A percentile compares a stretch with the other conserved stretches of the same genome.
Evolutionary conservation across 2,329 filamentous ascomycete genomes (phyloP).

Genomic region (Colletotrichum aenigma): DNA sequence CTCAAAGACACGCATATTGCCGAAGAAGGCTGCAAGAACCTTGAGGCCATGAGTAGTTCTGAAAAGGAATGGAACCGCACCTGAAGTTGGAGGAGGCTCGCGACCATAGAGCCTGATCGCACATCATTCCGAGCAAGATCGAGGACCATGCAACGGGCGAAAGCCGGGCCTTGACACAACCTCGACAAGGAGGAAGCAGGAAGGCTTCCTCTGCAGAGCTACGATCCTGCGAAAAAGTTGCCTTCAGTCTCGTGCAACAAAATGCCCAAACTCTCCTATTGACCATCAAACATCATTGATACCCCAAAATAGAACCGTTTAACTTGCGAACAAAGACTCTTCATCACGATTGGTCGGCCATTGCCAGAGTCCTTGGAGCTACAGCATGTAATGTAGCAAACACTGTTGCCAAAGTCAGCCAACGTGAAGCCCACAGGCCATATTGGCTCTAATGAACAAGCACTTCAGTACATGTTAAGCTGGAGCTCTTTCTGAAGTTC

Average conservation of each 20-base stretch:
- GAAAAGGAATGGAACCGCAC: not conserved
- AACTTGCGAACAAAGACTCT: not conserved
- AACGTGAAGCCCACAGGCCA: not conserved
- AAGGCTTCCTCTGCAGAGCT: not conserved
- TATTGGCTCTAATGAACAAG: not conserved
- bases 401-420: not conserved
- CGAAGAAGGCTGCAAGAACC: not conserved
- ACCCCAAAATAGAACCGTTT: not conserved
- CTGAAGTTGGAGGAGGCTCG: not conserved
- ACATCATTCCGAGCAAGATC: not conserved
- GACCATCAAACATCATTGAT: not conserved
- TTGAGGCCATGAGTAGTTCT: not conserved
- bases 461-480: not conserved
- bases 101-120: not conserved
- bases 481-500: not conserved
- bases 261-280: not conserved
- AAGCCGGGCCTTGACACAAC: not conserved
- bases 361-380: not conserved
- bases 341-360: not conserved
- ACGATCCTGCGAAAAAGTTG: not conserved
- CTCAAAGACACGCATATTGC: not conserved
- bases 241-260: not conserved
- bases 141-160: not conserved
- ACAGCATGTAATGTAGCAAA: not conserved
- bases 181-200: not conserved